Percentiles rank a stretch among this genome's conserved stretches.
phyloP scores from a whole-genome alignment of 148 eudicot species.

The Dianthus caryophyllus region DNA sequence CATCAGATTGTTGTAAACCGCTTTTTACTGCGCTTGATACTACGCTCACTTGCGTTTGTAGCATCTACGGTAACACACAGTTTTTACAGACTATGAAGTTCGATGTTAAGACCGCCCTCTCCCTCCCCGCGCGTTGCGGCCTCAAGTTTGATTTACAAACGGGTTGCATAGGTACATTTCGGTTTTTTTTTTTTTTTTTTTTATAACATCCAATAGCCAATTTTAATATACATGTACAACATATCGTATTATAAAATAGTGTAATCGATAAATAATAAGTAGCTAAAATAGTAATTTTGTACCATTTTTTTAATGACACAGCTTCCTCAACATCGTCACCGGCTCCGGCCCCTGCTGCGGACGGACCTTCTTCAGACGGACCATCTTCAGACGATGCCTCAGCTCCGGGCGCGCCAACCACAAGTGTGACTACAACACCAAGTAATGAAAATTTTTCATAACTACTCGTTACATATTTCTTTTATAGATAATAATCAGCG shows the following conservation, averaged over 20 bases:
- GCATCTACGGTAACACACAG: neutral
- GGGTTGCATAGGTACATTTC: conserved; percentile 10
- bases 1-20: conserved; percentile 15
- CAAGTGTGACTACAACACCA: neutral
- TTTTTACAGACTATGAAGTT: conserved; percentile 11
- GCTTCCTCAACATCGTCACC: neutral
- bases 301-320: neutral
- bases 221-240: too few species aligned
- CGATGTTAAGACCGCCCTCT: conserved; percentile 1
- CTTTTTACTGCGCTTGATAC: neutral
- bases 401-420: neutral
- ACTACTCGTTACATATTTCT: neutral
- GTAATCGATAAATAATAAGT: too few species aligned
- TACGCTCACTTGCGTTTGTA: conserved; percentile 16
- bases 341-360: neutral
- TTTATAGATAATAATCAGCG: too few species aligned
- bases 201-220: too few species aligned
- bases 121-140: conserved; percentile 22
- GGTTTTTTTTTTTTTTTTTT: neutral
- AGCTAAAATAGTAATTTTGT: too few species aligned
- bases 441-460: neutral
- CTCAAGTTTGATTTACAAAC: conserved; percentile 4
- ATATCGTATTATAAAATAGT: too few species aligned
- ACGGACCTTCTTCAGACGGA: neutral
- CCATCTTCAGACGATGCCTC: neutral